Evolutionary conservation across 208 protist genomes (phyloP).

Genomic region (Crithidia expoeki): DNA sequence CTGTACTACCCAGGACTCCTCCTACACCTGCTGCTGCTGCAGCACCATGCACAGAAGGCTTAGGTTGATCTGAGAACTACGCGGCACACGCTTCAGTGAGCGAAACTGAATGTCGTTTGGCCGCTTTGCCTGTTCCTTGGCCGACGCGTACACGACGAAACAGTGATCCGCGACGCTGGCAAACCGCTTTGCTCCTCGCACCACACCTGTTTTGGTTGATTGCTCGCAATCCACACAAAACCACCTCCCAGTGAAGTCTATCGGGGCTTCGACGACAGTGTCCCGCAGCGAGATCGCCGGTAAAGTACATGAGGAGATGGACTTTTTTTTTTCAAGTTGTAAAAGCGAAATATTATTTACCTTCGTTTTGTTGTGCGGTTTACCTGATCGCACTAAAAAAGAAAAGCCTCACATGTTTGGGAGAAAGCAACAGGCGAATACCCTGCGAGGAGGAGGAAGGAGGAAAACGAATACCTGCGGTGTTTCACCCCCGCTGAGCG

Average conservation of each 20-base stretch:
- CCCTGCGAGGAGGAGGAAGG: not conserved
- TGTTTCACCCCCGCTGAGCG: too few species aligned
- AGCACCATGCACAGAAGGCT: conserved; percentile 11
- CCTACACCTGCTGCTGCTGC: not conserved
- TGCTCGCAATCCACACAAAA: conserved; percentile 70
- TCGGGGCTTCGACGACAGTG: conserved; percentile 52
- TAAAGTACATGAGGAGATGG: too few species aligned
- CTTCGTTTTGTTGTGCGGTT: too few species aligned
- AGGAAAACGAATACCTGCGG: not conserved
- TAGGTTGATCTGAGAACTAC: conserved; percentile 76
- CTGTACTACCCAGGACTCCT: conserved; percentile 4
- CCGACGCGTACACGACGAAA: conserved; percentile 72
- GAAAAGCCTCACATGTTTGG: too few species aligned
- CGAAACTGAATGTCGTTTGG: conserved; percentile 73
- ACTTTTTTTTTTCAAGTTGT: too few species aligned
- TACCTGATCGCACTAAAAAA: too few species aligned
- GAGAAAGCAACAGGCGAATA: too few species aligned
- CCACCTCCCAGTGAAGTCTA: conserved; percentile 79
- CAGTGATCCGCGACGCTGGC: conserved; percentile 71
- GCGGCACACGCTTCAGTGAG: conserved; percentile 76
- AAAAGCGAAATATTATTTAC: too few species aligned
- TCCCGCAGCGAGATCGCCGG: conserved; percentile 25
- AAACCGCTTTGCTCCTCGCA: conserved; percentile 73
- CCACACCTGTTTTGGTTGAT: conserved; percentile 69
- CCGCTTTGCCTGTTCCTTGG: conserved; percentile 49